These are phyloP conservation scores for Eragrostis tef DNA, from an alignment of 202 grass and related monocot genomes.

Conservation along the genomic window DNA sequence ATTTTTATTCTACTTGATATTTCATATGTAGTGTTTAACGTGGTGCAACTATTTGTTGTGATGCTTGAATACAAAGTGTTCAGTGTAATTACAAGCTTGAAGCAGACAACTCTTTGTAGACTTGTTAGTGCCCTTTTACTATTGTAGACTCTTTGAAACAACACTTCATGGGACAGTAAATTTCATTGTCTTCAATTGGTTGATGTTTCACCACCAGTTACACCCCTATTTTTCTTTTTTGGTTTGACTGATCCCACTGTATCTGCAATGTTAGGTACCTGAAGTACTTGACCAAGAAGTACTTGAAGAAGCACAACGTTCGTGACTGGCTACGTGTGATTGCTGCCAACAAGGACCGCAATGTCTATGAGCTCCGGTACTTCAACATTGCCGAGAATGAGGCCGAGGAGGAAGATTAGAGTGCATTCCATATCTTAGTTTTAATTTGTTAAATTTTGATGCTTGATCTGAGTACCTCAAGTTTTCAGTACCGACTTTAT, in stretches of 20 bases:
- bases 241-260: not conserved
- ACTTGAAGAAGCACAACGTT: constrained; percentile 61
- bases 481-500: not conserved
- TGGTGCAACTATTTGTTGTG: not conserved
- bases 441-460: too few relatives aligned
- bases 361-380: constrained; percentile 56
- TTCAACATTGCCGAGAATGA: constrained; percentile 63
- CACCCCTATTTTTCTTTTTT: not conserved
- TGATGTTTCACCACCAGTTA: not conserved
- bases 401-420: constrained; percentile 51
- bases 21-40: not conserved
- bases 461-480: too few relatives aligned
- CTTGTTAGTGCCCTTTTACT: not conserved
- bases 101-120: not conserved
- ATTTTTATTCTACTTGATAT: not conserved
- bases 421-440: not conserved
- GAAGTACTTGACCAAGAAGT: constrained; percentile 24
- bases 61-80: not conserved
- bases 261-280: not conserved
- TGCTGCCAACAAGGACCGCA: constrained; percentile 56
- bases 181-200: too few relatives aligned
- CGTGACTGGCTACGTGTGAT: constrained; percentile 62
- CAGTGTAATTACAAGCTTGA: not conserved
- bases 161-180: not conserved
- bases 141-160: too few relatives aligned